These are phyloP conservation scores for Neocucurbitaria cava DNA, from an alignment of 2,329 filamentous ascomycete genomes.

Conservation along the genomic window DNA sequence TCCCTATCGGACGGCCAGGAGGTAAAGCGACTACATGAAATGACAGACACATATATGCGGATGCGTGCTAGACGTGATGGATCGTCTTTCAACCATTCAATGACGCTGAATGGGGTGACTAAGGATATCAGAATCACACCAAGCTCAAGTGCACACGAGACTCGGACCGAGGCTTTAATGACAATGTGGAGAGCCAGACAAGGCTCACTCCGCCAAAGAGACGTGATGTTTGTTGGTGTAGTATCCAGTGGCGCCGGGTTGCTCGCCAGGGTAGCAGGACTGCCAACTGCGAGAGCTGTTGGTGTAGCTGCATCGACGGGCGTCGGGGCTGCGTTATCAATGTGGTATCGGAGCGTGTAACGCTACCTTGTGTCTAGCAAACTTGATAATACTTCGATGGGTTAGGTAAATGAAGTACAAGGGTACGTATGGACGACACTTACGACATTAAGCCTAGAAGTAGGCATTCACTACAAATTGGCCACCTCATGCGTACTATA, in stretches of 20 bases:
- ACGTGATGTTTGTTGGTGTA: neutral
- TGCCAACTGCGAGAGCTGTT: too few relatives aligned
- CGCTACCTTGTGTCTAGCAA: too few relatives aligned
- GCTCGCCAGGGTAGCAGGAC: neutral
- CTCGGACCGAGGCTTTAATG: neutral
- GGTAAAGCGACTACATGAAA: neutral
- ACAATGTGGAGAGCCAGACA: neutral
- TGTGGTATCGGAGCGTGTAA: too few relatives aligned
- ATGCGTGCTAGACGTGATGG: slow-evolving; percentile 8
- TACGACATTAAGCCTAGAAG: too few relatives aligned
- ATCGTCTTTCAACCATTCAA: neutral
- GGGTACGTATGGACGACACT: too few relatives aligned
- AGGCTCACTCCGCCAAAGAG: neutral
- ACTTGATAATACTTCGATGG: too few relatives aligned
- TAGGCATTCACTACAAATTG: too few relatives aligned
- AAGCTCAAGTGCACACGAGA: slow-evolving; percentile 41
- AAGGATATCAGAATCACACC: slow-evolving; percentile 43
- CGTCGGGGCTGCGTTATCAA: too few relatives aligned
- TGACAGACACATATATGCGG: slow-evolving; percentile 8
- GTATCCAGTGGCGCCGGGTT: too few relatives aligned
- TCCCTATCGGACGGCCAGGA: neutral
- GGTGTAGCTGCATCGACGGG: too few relatives aligned
- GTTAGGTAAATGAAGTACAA: too few relatives aligned
- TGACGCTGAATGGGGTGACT: neutral
- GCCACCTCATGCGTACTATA: too few relatives aligned